phyloP scores from a whole-genome alignment of 768 basidiomycete genomes.

The Tylopilus vinaceipallidus region DNA sequence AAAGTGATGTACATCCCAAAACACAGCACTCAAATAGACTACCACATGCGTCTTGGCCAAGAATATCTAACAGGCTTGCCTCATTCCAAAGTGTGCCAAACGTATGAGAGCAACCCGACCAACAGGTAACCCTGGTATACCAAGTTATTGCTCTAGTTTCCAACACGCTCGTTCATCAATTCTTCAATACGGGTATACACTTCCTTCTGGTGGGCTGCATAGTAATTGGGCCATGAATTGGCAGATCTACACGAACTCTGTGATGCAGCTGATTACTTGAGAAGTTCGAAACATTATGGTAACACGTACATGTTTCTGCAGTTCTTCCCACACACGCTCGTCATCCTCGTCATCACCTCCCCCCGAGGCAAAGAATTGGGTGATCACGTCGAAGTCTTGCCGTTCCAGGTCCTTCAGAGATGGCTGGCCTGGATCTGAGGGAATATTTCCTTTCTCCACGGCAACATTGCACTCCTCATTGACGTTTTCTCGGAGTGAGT shows the following conservation, averaged over 20 bases:
- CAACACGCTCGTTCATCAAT: conserved; percentile 20
- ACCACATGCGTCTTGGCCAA: conserved; percentile 3
- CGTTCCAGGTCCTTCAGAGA: conserved; percentile 16
- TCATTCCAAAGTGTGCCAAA: conserved; percentile 1
- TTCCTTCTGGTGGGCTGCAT: conserved; percentile 40
- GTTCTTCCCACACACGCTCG: conserved; percentile 50
- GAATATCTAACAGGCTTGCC: neutral
- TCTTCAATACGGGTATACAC: conserved; percentile 43
- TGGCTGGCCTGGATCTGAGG: neutral
- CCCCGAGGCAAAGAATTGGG: conserved; percentile 53
- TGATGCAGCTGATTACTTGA: conserved; percentile 1
- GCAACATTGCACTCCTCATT: neutral
- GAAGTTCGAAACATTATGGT: neutral
- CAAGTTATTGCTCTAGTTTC: conserved; percentile 3
- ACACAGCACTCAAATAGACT: conserved; percentile 14
- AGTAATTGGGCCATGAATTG: conserved; percentile 50
- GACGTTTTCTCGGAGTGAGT: neutral
- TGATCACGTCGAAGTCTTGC: conserved; percentile 51
- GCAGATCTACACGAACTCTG: conserved; percentile 43
- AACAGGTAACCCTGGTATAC: neutral
- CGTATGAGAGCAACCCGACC: conserved; percentile 2
- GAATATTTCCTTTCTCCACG: neutral
- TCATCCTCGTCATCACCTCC: conserved; percentile 47
- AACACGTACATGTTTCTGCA: conserved; percentile 45
- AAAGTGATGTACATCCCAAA: conserved; percentile 12